Conservation (phyloP, 768 basidiomycete species). For the Suillus lakei region DNA sequence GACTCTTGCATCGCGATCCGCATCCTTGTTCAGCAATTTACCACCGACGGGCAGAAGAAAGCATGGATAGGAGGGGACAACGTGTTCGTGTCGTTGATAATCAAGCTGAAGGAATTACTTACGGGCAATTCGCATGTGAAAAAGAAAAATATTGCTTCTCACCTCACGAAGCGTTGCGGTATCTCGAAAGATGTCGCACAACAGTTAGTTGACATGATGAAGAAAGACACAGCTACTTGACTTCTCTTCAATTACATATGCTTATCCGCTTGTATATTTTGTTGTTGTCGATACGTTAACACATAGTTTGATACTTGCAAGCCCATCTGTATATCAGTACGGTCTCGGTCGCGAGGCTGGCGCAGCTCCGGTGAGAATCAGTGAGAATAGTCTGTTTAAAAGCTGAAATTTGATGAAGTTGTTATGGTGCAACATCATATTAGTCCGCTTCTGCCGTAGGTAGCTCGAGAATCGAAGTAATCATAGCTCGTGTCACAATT, state of each 20-base stretch:
- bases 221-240: neutral
- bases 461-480: too few species aligned
- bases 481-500: too few species aligned
- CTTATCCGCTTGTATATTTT: neutral
- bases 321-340: too few species aligned
- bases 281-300: neutral
- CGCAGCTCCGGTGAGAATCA: too few species aligned
- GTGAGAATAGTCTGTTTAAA: too few species aligned
- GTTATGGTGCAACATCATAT: too few species aligned
- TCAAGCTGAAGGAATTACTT: slow-evolving; percentile 27
- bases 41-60: neutral
- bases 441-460: too few species aligned
- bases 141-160: slow-evolving; percentile 27
- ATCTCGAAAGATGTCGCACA: slow-evolving; percentile 27
- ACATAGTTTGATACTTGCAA: too few species aligned
- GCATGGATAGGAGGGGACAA: neutral
- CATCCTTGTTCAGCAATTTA: slow-evolving; percentile 18
- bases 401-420: too few species aligned
- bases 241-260: neutral
- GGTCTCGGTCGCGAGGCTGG: too few species aligned
- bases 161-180: slow-evolving; percentile 32
- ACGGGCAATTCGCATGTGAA: slow-evolving; percentile 14
- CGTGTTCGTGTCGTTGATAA: slow-evolving; percentile 28
- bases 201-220: neutral
- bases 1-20: slow-evolving; percentile 24